Evolutionary conservation across 2,329 filamentous ascomycete genomes (phyloP).

Genomic region (Cladosporium velox): DNA sequence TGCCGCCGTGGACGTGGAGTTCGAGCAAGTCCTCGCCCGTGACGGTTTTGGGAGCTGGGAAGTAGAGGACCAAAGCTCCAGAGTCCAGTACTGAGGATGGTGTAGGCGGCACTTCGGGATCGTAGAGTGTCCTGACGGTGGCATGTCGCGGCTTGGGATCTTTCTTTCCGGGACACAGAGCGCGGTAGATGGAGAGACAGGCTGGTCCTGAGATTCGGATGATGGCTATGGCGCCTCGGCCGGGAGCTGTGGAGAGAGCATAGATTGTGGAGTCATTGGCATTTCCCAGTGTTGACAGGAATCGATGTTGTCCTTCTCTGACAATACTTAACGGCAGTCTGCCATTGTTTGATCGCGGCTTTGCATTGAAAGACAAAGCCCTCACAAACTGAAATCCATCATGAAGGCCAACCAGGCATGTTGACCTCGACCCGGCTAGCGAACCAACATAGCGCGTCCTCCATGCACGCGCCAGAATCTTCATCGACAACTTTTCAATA

Average conservation of each 20-base stretch:
- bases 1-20: conserved; percentile 89
- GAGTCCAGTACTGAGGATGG: conserved; percentile 66
- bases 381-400: not conserved
- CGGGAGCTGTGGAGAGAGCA: conserved; percentile 82
- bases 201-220: conserved; percentile 81
- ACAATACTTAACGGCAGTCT: not conserved
- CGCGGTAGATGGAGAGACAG: conserved; percentile 67
- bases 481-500: not conserved
- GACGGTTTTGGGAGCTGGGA: conserved; percentile 76
- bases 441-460: conserved; percentile 1
- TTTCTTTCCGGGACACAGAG: conserved; percentile 58
- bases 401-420: not conserved
- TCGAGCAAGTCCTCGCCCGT: conserved; percentile 94
- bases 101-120: conserved; percentile 49
- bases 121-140: conserved; percentile 71
- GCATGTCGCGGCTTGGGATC: conserved; percentile 65
- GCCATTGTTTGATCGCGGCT: not conserved
- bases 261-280: conserved; percentile 68
- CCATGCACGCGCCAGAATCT: conserved; percentile 9
- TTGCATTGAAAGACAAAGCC: not conserved
- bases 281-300: not conserved
- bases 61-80: conserved; percentile 77
- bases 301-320: not conserved
- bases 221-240: conserved; percentile 86
- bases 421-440: not conserved